Base-by-base conservation (phyloP, 1,284 basidiomycete species). In the Malassezia sp. region DNA sequence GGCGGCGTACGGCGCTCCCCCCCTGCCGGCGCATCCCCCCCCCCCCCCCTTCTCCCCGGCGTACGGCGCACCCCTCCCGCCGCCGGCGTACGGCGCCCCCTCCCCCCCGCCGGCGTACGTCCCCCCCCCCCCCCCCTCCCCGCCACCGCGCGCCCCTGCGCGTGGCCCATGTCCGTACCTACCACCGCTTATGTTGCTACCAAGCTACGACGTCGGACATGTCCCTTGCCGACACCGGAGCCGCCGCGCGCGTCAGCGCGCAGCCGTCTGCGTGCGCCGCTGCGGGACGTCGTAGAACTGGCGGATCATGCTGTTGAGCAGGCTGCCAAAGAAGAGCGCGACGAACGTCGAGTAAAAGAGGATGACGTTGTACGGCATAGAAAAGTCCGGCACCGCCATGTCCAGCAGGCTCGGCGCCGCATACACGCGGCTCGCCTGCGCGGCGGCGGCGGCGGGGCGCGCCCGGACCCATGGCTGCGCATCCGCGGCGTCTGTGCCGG, bases 351-450 rank as follows among this genome's bases (percentile, higher is more conserved):
- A 59, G 38, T 59, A 61, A 39, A 67, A 67, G 42, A 70, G 59
- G 45, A 96, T 96, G 53, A 96, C 90, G 72, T 96, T 99, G 74
- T 96, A 97, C 10, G 91, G 90, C 89, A 97, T 96, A 64, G 85
- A 90, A 72, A 97, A 97, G 73, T 97, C 91, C 0, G 93, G 93
- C 7, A 87, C 90, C 7, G 91, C 84, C 20, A 95, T 76, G 69
- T 93, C 86, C 32, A 93, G 79, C 21, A 97, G 78, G 15, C 88
- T 76, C 10, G 82, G 77, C 0, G 80, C 75, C 1, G 86, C 86
- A 71, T 91, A 95, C 44, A 89, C 77, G 1, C 54, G 41, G 28
- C 21, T 22, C 27, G 42, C 31, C 23, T 50, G 48, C 26, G 35
- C 48, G 15, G n/a, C n/a, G 9, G 26, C 26, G 24, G 29, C 34